Evolutionary conservation across 2,329 filamentous ascomycete genomes (phyloP).

Genomic region (Apiospora malaysiana): DNA sequence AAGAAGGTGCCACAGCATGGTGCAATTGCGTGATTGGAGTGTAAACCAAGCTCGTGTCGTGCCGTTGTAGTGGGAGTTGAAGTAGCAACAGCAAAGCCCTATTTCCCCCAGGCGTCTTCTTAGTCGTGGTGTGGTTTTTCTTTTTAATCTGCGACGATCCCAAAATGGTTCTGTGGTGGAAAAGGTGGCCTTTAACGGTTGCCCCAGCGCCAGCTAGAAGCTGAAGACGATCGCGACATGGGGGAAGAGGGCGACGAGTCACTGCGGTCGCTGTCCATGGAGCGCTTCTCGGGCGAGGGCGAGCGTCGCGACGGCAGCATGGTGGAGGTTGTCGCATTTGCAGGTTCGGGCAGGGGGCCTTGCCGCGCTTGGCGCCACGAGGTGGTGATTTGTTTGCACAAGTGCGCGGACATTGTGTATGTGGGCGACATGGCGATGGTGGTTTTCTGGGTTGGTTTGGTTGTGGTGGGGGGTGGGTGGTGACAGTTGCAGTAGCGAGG

Average conservation of each 20-base stretch:
- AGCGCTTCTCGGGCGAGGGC: conserved; percentile 51
- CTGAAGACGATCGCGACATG: conserved; percentile 40
- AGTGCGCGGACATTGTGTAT: conserved; percentile 66
- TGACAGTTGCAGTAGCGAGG: background rate
- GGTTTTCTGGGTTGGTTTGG: background rate
- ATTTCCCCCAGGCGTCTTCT: background rate
- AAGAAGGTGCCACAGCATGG: background rate
- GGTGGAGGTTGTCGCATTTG: conserved; percentile 31
- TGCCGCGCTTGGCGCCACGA: conserved; percentile 62
- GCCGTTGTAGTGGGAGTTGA: background rate
- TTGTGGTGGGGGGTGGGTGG: background rate
- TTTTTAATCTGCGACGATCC: background rate
- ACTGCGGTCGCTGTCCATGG: conserved; percentile 54
- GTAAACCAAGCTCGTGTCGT: background rate
- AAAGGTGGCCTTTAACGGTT: conserved; percentile 28
- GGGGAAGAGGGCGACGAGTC: conserved; percentile 33
- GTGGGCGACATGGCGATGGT: conserved; percentile 58
- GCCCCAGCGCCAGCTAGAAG: conserved; percentile 42
- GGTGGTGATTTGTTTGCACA: conserved; percentile 65
- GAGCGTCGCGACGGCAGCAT: conserved; percentile 40
- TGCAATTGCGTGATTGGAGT: background rate
- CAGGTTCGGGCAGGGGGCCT: conserved; percentile 41
- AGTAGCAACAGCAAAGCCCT: background rate
- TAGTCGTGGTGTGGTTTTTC: background rate
- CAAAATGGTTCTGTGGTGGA: background rate